These are phyloP conservation scores for Suhomyces yuchorum DNA, from an alignment of 1,139 yeast species.

Conservation along the genomic window DNA sequence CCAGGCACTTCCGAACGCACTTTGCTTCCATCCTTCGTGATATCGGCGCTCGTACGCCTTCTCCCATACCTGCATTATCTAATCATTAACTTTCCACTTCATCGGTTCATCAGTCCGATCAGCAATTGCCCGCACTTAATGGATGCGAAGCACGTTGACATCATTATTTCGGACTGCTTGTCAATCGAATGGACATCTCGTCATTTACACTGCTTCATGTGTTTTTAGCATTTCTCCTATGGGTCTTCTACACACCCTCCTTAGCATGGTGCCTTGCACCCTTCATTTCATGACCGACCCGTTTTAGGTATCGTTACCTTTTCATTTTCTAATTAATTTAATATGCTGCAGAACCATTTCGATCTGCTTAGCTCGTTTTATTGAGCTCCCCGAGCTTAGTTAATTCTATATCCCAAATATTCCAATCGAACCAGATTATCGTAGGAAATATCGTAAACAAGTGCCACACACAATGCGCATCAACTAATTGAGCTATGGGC, in stretches of 20 bases:
- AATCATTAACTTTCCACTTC: background rate
- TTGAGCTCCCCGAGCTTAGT: conserved; percentile 21
- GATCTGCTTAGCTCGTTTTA: conserved; percentile 14
- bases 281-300: conserved; percentile 3
- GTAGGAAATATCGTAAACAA: conserved; percentile 46
- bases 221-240: background rate
- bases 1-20: too few relatives aligned
- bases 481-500: conserved; percentile 37
- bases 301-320: background rate
- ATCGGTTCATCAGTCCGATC: background rate
- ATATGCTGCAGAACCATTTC: background rate
- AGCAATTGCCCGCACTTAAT: background rate
- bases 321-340: background rate
- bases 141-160: background rate
- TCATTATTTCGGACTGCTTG: background rate
- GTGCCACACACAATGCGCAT: conserved; percentile 51
- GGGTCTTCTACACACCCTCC: background rate
- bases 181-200: background rate
- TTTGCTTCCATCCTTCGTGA: too few relatives aligned
- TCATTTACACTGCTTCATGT: background rate
- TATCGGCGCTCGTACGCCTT: background rate
- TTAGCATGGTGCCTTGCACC: conserved; percentile 3
- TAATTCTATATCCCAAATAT: conserved; percentile 51
- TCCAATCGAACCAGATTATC: conserved; percentile 51
- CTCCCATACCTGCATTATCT: background rate